Evolutionary conservation across 495 filamentous ascomycete genomes (phyloP), one percentile per base, ranked within the genome.

Genomic region (Penicillium arizonense): DNA sequence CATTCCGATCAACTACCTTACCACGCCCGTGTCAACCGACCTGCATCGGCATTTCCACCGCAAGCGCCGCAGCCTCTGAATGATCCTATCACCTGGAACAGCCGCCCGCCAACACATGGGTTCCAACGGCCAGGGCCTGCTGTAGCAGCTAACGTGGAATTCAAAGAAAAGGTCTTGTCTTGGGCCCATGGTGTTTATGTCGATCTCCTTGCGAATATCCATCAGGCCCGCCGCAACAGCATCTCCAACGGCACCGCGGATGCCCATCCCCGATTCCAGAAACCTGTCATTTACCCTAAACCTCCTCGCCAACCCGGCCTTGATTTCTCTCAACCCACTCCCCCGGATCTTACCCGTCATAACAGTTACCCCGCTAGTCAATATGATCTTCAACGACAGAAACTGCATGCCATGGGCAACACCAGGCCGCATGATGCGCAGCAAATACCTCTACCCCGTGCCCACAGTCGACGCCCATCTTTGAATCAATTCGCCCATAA

Each of bases 171-270:
- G 55, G 83, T 87, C 5, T 77, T 96, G 39, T 79, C 86, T 13
- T 92, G 88, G 82, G 94, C 94, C 28, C 89, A 97, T 65, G 80
- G 82, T 45, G 84, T 93, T 20, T 97, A 98, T 71, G 82, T 91
- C 34, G 89, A 96, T 59, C 81, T 98, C 3, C 73, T 97, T 20
- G 75, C 85, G 9, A 87, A 83, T 50, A 80, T 96, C 8, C 86
- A 93, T 41, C 81, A 85, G 50, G 78, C 75, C 48, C 74, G 73
- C 45, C 74, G 76, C 48, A 76, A 68, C 62, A 77, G 68, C 52
- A 52, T 60, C 16, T 74, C 65, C 18, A 72, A 59, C 16, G 61
- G 64, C 44, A 52, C 55, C 44, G 61, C 58, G 33, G 69, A 75
- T 51, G 55, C 67, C 16, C 59, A 71, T 48, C 65, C 65, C 45